phyloP scores from a whole-genome alignment of 2,329 filamentous ascomycete genomes.

The Rugonectria rugulosa region DNA sequence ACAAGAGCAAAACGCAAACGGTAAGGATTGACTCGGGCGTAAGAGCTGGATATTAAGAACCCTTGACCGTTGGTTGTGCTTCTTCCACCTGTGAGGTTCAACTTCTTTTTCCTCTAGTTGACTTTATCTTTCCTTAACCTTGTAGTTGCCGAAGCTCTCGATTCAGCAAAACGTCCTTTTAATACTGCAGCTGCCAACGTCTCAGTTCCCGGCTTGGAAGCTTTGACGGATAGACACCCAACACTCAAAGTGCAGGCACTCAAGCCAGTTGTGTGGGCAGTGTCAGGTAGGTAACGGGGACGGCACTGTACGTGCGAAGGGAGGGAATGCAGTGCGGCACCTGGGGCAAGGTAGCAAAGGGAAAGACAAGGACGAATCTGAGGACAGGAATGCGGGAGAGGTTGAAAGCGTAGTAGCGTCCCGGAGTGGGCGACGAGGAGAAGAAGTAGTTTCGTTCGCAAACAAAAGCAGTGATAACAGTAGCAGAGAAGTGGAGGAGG shows the following conservation, averaged over 20 bases:
- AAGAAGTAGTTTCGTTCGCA: conserved; percentile 60
- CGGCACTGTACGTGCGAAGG: too few relatives aligned
- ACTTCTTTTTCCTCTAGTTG: not conserved
- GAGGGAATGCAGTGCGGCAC: too few relatives aligned
- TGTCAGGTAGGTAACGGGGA: too few relatives aligned
- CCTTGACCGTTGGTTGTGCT: not conserved
- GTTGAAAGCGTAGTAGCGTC: conserved; percentile 14
- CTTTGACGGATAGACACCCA: not conserved
- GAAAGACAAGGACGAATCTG: conserved; percentile 14
- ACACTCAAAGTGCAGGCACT: too few relatives aligned
- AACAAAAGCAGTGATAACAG: conserved; percentile 81
- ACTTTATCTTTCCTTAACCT: not conserved
- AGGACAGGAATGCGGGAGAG: conserved; percentile 20
- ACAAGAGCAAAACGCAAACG: conserved; percentile 9
- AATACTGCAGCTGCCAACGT: not conserved
- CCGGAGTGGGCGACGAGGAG: conserved; percentile 76
- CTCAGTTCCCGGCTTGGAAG: not conserved
- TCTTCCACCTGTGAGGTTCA: not conserved
- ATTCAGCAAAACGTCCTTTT: not conserved
- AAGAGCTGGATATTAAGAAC: too few relatives aligned
- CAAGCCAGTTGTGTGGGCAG: too few relatives aligned
- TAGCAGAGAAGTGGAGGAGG: conserved; percentile 80
- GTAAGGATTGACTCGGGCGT: conserved; percentile 12
- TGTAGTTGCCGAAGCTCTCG: not conserved
- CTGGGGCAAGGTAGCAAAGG: not conserved